phyloP scores from a whole-genome alignment of 768 basidiomycete species.

The Russula lepida region DNA sequence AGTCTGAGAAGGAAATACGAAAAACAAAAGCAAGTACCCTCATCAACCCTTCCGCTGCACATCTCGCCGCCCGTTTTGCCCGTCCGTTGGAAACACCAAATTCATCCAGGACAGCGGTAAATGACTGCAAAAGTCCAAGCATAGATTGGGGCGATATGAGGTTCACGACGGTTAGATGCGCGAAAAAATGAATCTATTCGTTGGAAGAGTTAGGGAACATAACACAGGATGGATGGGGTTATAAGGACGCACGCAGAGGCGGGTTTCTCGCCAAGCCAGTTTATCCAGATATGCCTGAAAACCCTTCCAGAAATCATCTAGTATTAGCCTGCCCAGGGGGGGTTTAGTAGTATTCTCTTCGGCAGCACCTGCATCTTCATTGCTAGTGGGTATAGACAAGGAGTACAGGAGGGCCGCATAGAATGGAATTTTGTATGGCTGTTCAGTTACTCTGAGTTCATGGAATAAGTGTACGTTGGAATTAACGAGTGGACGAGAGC shows the following conservation, averaged over 20 bases:
- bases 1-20: background rate
- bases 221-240: background rate
- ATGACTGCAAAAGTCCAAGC: slow-evolving; percentile 71
- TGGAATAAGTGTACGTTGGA: slow-evolving; percentile 13
- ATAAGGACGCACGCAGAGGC: slow-evolving; percentile 62
- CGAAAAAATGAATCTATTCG: slow-evolving; percentile 83
- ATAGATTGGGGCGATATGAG: slow-evolving; percentile 74
- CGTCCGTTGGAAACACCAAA: slow-evolving; percentile 83
- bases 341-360: slow-evolving; percentile 26
- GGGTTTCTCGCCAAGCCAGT: slow-evolving; percentile 82
- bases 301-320: slow-evolving; percentile 87
- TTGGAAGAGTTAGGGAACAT: background rate
- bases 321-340: slow-evolving; percentile 57
- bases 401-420: slow-evolving; percentile 75
- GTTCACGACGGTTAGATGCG: slow-evolving; percentile 70
- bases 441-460: slow-evolving; percentile 67
- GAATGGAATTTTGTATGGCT: slow-evolving; percentile 88
- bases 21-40: slow-evolving; percentile 39
- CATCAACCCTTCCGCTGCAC: slow-evolving; percentile 74
- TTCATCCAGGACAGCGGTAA: slow-evolving; percentile 80
- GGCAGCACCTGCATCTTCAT: slow-evolving; percentile 26
- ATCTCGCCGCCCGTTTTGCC: slow-evolving; percentile 70
- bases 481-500: background rate
- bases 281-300: slow-evolving; percentile 87
- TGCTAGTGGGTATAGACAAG: slow-evolving; percentile 40